Conservation (phyloP, 208 protist genomes). For the Leishmania gerbilli region DNA sequence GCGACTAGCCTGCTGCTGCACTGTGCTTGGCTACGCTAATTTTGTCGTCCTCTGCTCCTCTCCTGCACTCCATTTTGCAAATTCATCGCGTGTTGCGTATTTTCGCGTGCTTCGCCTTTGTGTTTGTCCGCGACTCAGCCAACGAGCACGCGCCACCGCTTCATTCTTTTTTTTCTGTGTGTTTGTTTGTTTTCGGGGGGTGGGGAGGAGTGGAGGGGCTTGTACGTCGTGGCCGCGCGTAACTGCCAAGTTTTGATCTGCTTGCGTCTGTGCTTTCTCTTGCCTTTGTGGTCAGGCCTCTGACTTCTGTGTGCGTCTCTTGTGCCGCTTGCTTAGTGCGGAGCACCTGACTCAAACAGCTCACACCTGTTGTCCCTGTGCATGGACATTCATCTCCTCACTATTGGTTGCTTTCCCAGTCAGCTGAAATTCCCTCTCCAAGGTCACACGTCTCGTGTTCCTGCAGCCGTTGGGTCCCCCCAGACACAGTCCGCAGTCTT, state of each 20-base stretch:
- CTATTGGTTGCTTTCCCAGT: neutral
- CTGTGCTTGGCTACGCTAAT: too few species aligned
- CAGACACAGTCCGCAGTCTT: neutral
- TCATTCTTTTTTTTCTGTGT: neutral
- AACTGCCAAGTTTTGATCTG: neutral
- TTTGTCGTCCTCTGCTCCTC: too few species aligned
- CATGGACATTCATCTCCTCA: neutral
- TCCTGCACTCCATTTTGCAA: too few species aligned
- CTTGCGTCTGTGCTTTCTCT: neutral
- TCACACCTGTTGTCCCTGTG: neutral
- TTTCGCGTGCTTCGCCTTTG: too few species aligned
- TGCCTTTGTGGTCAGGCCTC: neutral
- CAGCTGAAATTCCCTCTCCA: neutral
- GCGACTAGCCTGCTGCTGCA: too few species aligned
- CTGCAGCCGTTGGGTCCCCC: neutral
- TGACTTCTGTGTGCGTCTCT: neutral
- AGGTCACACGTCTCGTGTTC: neutral
- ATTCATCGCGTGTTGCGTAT: too few species aligned
- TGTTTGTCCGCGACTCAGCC: too few species aligned
- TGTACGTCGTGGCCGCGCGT: too few species aligned
- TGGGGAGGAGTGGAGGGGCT: too few species aligned
- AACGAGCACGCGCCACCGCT: too few species aligned
- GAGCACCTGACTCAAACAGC: neutral
- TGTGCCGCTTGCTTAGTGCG: neutral
- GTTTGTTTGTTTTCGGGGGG: neutral